Evolutionary conservation across 805 yeast species (phyloP).

Genomic region (Clavispora fructus): DNA sequence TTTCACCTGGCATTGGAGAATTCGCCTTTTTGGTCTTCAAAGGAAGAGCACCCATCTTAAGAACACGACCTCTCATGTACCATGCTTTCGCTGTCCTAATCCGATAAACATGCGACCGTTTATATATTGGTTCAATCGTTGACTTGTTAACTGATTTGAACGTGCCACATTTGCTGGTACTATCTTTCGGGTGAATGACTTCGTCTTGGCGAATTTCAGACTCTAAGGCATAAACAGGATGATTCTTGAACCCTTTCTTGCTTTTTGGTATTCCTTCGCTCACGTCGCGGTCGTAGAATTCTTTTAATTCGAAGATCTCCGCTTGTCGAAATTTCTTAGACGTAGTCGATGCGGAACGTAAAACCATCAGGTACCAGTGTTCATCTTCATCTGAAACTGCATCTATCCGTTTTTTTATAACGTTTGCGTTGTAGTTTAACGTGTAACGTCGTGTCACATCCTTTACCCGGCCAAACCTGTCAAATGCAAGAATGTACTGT

Average conservation of each 20-base stretch:
- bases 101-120: slow-evolving; percentile 55
- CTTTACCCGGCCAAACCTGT: slow-evolving; percentile 54
- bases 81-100: slow-evolving; percentile 78
- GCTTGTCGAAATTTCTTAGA: slow-evolving; percentile 21
- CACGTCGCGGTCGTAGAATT: slow-evolving; percentile 55
- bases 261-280: slow-evolving; percentile 86
- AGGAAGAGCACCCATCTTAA: slow-evolving; percentile 68
- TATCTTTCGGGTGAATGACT: slow-evolving; percentile 58
- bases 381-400: slow-evolving; percentile 47
- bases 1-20: slow-evolving; percentile 19
- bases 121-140: slow-evolving; percentile 55
- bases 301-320: slow-evolving; percentile 55
- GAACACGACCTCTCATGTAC: slow-evolving; percentile 74
- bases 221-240: slow-evolving; percentile 81
- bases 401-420: slow-evolving; percentile 67
- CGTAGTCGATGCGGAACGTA: slow-evolving; percentile 27
- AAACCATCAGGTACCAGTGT: slow-evolving; percentile 54
- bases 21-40: slow-evolving; percentile 40
- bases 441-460: slow-evolving; percentile 88
- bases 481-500: slow-evolving; percentile 75
- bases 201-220: slow-evolving; percentile 70
- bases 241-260: slow-evolving; percentile 76
- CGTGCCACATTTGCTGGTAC: slow-evolving; percentile 59
- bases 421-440: slow-evolving; percentile 63
- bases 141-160: slow-evolving; percentile 35